Base-by-base conservation (phyloP, 2,329 filamentous ascomycete species). In the Colletotrichum endophyticum region DNA sequence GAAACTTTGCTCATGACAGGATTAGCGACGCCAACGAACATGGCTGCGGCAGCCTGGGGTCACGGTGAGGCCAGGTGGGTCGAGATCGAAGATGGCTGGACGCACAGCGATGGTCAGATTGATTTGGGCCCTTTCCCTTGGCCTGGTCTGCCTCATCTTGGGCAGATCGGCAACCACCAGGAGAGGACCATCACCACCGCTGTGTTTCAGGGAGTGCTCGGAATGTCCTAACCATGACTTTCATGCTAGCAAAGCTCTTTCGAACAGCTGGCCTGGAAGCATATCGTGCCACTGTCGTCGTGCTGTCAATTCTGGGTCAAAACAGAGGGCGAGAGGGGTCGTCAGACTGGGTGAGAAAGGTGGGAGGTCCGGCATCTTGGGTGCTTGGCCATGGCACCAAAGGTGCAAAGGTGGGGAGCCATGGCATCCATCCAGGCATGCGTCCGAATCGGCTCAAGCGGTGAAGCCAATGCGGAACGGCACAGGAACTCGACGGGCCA, bases 371-470 rank as follows among this genome's bases (percentile, higher is more conserved):
- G 72, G 34, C 72, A 72, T 75, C 72, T 72, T 61, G 68, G 67
- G 32, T 72, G 44, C 72, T 75, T 61, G 68, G 68, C 72, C 68
- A 36, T 61, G 44, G 68, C 67, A 66, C 49, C 62, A 57, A 22
- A 28, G 13, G 25, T 28, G 27, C 59, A 59, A 63, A 53, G 57
- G 72, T 75, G 67, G 72, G 61, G 67, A 34, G 62, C 30, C 39
- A 70, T 49, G 53, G 68, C 61, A 66, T 66, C 49, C 61, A 49
- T 71, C 67, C 49, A 66, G 68, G 49, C 44, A 36, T 61, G 68
- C 62, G 68, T 59, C 61, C 61, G 68, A 75, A 72, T 71, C 34
- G 68, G 72, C 68, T 66, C 61, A 66, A 72, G 67, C 61, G 67
- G 68, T 72, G 68, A 72, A 72, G 68, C 68, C 34, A 59, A 70